Evolutionary conservation across 495 filamentous ascomycete species (phyloP), one percentile per base, ranked within the genome.

Genomic region (Trichoderma virens): DNA sequence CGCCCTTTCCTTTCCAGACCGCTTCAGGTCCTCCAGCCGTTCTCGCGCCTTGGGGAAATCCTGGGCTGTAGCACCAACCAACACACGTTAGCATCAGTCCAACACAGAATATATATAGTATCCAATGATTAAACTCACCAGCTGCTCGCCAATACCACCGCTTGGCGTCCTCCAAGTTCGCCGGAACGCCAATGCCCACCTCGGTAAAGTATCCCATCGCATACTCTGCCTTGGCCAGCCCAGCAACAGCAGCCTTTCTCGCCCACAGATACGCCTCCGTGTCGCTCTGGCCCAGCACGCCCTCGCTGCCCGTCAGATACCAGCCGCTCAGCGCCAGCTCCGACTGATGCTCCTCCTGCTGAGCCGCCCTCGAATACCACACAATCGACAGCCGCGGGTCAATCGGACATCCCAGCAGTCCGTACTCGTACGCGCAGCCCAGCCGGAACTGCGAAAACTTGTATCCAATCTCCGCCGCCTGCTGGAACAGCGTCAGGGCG

Each of bases 191-290:
- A 67, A 98, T 97, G 0, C 94, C 94, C 34, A 92, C 88, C 74
- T 98, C 94, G 0, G 92, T 96, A 68, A 94, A 98, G 73, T 97
- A 97, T 2, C 94, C 94, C 91, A 98, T 93, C 0, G 94, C 94
- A 79, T 96, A 97, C 75, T 97, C 89, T 0, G 93, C 94, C 80
- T 98, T 98, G 5, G 88, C 84, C 38, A 97, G 76, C 7, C 92
- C 91, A 13, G 89, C 86, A 56, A 85, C 82, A 1, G 94, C 93
- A 11, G 94, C 93, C 73, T 97, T 97, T 2, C 94, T 80, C 8
- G 94, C 94, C 94, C 94, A 98, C 1, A 98, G 84, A 70, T 97
- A 98, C 1, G 94, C 94, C 72, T 98, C 94, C 2, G 90, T 96
- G 67, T 98, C 94, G 67, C 88, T 96, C 72, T 96, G 93, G 70